Evolutionary conservation across 2,329 filamentous ascomycete species (phyloP).

Genomic region (Trichoderma cornu-damae): DNA sequence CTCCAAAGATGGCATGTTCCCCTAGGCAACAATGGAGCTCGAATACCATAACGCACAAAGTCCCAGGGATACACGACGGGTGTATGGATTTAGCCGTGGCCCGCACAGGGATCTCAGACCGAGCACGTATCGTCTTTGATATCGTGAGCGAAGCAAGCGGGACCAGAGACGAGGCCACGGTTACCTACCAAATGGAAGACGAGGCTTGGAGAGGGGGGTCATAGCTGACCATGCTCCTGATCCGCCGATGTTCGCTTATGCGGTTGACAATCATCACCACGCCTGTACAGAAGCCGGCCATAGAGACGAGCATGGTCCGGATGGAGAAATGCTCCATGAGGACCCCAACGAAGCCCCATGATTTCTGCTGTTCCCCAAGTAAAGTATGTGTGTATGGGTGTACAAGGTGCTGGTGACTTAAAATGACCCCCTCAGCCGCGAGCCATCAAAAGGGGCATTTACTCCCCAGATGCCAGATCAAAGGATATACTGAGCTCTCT

Average conservation of each 20-base stretch:
- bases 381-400: background rate
- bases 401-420: background rate
- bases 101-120: too few relatives aligned
- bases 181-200: constrained; percentile 45
- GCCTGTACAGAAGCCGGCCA: too few relatives aligned
- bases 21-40: constrained; percentile 46
- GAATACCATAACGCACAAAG: constrained; percentile 54
- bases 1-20: constrained; percentile 60
- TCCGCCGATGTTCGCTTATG: constrained; percentile 40
- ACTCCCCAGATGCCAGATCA: background rate
- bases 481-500: background rate
- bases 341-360: constrained; percentile 50
- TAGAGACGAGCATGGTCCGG: constrained; percentile 33
- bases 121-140: too few relatives aligned
- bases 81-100: background rate
- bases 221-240: constrained; percentile 43
- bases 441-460: background rate
- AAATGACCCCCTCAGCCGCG: background rate
- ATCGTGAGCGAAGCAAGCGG: too few relatives aligned
- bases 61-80: constrained; percentile 50
- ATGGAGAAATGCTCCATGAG: constrained; percentile 42
- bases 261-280: constrained; percentile 36
- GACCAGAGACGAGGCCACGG: background rate
- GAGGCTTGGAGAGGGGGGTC: constrained; percentile 34
- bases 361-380: background rate